Evolutionary conservation across 495 filamentous ascomycete species (phyloP).

Genomic region (Poronia punctata): DNA sequence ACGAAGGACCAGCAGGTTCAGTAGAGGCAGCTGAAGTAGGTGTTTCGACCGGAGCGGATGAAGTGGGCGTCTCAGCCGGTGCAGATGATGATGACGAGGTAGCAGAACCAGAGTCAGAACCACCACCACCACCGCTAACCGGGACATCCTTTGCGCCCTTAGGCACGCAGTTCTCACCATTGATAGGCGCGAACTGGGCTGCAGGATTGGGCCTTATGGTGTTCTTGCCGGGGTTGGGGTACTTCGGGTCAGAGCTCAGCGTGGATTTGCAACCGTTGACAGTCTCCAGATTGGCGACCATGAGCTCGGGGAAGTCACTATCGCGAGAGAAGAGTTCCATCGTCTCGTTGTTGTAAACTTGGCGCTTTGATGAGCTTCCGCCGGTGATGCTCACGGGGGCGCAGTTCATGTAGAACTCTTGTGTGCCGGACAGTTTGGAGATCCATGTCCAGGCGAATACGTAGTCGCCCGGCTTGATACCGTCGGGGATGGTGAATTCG

Average conservation of each 20-base stretch:
- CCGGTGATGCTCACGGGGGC: slow-evolving; percentile 57
- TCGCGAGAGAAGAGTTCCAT: slow-evolving; percentile 23
- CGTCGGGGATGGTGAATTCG: slow-evolving; percentile 50
- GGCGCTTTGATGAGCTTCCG: slow-evolving; percentile 31
- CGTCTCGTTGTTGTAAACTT: slow-evolving; percentile 11
- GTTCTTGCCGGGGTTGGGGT: slow-evolving; percentile 50
- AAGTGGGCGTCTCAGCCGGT: neutral
- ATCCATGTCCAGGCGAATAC: slow-evolving; percentile 80
- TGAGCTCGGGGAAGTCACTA: slow-evolving; percentile 61
- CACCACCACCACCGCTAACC: neutral
- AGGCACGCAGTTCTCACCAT: slow-evolving; percentile 16
- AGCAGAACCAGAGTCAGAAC: slow-evolving; percentile 10
- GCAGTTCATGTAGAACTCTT: slow-evolving; percentile 90
- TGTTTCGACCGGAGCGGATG: neutral
- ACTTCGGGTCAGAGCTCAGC: slow-evolving; percentile 39
- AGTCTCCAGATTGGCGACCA: slow-evolving; percentile 58
- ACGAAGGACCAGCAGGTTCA: neutral
- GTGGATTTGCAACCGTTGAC: slow-evolving; percentile 45
- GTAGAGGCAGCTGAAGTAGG: neutral
- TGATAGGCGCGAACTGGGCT: slow-evolving; percentile 11
- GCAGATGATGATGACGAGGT: slow-evolving; percentile 1
- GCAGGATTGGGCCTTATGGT: slow-evolving; percentile 32
- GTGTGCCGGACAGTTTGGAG: slow-evolving; percentile 52
- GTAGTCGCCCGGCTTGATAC: slow-evolving; percentile 51
- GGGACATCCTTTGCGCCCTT: slow-evolving; percentile 16